Evolutionary conservation across 1,139 yeast species (phyloP), one percentile per base, ranked within the genome.

Genomic region (Saccharomycopsis crataegensis): DNA sequence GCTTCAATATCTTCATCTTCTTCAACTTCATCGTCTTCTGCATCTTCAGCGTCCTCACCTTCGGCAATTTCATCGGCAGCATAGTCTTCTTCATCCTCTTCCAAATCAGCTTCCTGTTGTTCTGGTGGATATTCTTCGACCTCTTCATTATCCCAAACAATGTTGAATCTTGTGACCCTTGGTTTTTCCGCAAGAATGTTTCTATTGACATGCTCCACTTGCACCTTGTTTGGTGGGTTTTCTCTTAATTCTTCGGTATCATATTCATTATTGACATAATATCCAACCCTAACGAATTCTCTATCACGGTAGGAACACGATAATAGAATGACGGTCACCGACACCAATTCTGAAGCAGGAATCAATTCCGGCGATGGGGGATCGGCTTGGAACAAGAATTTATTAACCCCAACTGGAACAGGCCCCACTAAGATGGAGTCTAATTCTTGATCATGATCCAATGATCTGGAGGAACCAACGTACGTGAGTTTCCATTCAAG

Each of bases 401-500:
- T 91, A 66, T 93, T 93, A 52, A 93, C 83, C 0, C 99, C 99
- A 4, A 93, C 96, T 0, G 99, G 99, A 3, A 93, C 96, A 0
- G 99, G 99, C 0, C 99, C 99, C 4, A 93, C 99, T 32, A 94
- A 73, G 48, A 94, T 83, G 1, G 97, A 89, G 65, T 93, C 99
- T 55, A 93, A 74, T 66, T 91, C 98, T 70, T 94, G 99, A 68
- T 93, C 99, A 63, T 93, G 97, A 62, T 93, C 97, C 57, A 89
- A 68, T 40, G 96, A 89, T 53, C 94, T 78, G 1, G 96, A 90
- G 8, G 96, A 87, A 1, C 99, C 99, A 50, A 93, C 99, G 63
- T 93, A 93, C 3, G 97, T 93, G 59, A 93, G 74, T 67, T 93
- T 93, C 99, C 99, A 93, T 68, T 94, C 99, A 58, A 93, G 75